phyloP scores from a whole-genome alignment of 2,329 filamentous ascomycete species.

The Colletotrichum agaves region DNA sequence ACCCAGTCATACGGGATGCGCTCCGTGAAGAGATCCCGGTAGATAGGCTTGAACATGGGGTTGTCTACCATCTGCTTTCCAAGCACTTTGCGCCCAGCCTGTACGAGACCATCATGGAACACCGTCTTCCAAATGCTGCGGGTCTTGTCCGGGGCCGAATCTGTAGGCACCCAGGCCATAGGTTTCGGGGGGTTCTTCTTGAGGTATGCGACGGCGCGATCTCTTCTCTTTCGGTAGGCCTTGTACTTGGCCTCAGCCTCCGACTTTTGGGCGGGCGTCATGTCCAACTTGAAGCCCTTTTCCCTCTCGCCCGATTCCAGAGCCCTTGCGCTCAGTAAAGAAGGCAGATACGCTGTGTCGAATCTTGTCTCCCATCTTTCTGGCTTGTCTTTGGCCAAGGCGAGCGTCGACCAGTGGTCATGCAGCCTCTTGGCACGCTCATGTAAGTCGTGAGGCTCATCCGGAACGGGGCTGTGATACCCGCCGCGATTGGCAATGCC shows the following conservation, averaged over 20 bases:
- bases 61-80: slow-evolving; percentile 15
- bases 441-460: slow-evolving; percentile 32
- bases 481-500: slow-evolving; percentile 33
- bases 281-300: not conserved
- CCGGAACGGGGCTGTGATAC: slow-evolving; percentile 23
- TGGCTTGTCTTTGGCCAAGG: slow-evolving; percentile 18
- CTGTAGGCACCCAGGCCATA: slow-evolving; percentile 24
- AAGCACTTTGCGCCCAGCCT: slow-evolving; percentile 18
- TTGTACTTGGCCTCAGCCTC: slow-evolving; percentile 29
- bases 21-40: slow-evolving; percentile 33
- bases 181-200: slow-evolving; percentile 31
- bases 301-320: not conserved
- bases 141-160: not conserved
- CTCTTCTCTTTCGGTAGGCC: slow-evolving; percentile 30
- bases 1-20: slow-evolving; percentile 32
- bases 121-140: slow-evolving; percentile 12
- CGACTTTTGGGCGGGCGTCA: slow-evolving; percentile 15
- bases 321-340: not conserved
- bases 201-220: slow-evolving; percentile 30
- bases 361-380: slow-evolving; percentile 25
- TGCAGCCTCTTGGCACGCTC: slow-evolving; percentile 11
- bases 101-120: slow-evolving; percentile 1
- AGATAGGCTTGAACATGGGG: slow-evolving; percentile 29
- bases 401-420: slow-evolving; percentile 18
- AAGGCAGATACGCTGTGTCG: slow-evolving; percentile 20